Percentiles rank a stretch among this genome's conserved stretches.
phyloP scores from a whole-genome alignment of 1,284 basidiomycete species.

The Rhodotorula sp. region DNA sequence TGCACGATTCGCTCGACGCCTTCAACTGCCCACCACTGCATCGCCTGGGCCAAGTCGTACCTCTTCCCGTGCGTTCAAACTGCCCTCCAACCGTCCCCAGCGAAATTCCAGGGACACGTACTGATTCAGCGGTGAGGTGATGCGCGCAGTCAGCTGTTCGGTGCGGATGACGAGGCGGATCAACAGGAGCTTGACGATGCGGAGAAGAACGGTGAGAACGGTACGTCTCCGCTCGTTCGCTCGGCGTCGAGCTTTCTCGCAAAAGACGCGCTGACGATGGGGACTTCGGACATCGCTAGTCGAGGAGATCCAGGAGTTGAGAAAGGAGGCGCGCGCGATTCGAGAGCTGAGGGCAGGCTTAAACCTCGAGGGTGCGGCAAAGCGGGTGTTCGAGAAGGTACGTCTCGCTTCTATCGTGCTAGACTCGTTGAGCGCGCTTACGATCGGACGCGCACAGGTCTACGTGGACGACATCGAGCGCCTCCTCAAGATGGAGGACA shows the following conservation, averaged over 20 bases:
- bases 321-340: constrained; percentile 87
- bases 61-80: constrained; percentile 73
- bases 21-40: constrained; percentile 95
- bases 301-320: constrained; percentile 82
- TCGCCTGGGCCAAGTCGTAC: constrained; percentile 98
- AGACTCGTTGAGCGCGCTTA: background rate
- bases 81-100: background rate
- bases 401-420: background rate
- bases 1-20: constrained; percentile 98
- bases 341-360: constrained; percentile 64
- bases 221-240: constrained; percentile 51
- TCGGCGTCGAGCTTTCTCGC: background rate
- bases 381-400: constrained; percentile 81
- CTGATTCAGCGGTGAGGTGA: background rate
- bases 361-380: constrained; percentile 59
- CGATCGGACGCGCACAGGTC: constrained; percentile 57
- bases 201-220: constrained; percentile 82
- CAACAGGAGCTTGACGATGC: constrained; percentile 75
- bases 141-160: constrained; percentile 77
- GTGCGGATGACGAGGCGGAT: constrained; percentile 72
- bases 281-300: constrained; percentile 56
- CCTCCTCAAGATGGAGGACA: constrained; percentile 90
- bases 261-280: background rate
- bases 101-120: background rate
- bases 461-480: constrained; percentile 86